These are phyloP conservation scores for Stachybotrys chlorohalonatus DNA, from an alignment of 2,329 filamentous ascomycete genomes.

Conservation along the genomic window DNA sequence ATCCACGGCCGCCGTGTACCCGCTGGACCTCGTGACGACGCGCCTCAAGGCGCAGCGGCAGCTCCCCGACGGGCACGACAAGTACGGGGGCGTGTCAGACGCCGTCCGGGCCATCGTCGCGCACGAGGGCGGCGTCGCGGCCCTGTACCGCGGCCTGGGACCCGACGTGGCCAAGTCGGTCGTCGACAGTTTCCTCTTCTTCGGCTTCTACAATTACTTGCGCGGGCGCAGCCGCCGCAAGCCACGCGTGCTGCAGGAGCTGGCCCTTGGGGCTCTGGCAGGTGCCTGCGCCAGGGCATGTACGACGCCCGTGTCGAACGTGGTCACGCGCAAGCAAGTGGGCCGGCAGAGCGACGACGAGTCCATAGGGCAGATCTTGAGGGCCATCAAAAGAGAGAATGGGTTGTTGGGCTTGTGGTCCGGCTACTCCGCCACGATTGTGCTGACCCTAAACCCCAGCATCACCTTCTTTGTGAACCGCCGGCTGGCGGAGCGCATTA, in stretches of 20 bases:
- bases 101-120: constrained; percentile 62
- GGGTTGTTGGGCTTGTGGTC: constrained; percentile 76
- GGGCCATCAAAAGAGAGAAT: constrained; percentile 57
- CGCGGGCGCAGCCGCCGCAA: constrained; percentile 24
- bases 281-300: constrained; percentile 67
- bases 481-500: constrained; percentile 50
- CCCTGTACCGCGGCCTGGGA: constrained; percentile 60
- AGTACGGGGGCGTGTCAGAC: constrained; percentile 60
- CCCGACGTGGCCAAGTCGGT: constrained; percentile 59
- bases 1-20: constrained; percentile 71
- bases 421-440: constrained; percentile 71
- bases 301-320: constrained; percentile 73
- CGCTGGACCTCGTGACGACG: constrained; percentile 72
- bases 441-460: constrained; percentile 77
- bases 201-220: constrained; percentile 63
- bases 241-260: constrained; percentile 60
- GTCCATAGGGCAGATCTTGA: constrained; percentile 48
- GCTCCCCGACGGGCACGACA: constrained; percentile 31
- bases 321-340: constrained; percentile 76
- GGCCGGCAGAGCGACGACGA: constrained; percentile 30
- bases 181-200: constrained; percentile 77
- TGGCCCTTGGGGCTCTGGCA: constrained; percentile 63
- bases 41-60: constrained; percentile 71
- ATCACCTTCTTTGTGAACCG: constrained; percentile 81
- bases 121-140: constrained; percentile 58